Base-by-base conservation (phyloP, 2,329 filamentous ascomycete species). In the Beauveria bassiana region DNA sequence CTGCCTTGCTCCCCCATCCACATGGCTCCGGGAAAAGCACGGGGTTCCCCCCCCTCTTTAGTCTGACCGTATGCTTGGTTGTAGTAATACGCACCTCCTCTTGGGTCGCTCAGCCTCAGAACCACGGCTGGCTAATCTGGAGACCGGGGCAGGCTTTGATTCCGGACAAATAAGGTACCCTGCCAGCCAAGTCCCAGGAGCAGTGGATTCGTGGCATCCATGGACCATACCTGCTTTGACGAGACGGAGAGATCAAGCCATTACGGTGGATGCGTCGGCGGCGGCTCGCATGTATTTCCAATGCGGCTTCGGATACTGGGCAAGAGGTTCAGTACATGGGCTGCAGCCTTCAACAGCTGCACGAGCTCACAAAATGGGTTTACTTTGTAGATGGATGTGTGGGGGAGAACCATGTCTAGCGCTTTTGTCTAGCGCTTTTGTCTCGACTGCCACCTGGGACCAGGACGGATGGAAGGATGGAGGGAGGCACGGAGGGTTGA, bases 251-350 rank as follows among this genome's bases (percentile, higher is more conserved):
- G 57, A 60, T 42, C 40, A 45, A 60, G 49, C 57, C 24, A 53
- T 60, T 53, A 47, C 40, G 58, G 58, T 60, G 58, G 58, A 54
- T 54, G 58, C 50, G 49, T 26, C 42, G 28, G 58, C 58, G 58
- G 58, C 58, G 50, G 58, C 58, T 60, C 49, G 50, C 49, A 40
- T 54, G 58, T 60, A 50, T 54, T 51, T 40, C 38, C 38, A 45
- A 51, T 52, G 47, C 49, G 47, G 58, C 58, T 60, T 60, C 58
- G 49, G 49, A 53, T 60, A 31, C 58, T 60, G 58, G 49, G 49
- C 28, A 31, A 57, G 47, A 59, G 47, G 47, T 42, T 50, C 34
- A 50, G 24, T 34, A 40, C 55, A 50, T 46, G 26, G 55, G 55
- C 31, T 58, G 45, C 46, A 58, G 55, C 28, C 45, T 50, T 50